Base-by-base conservation (phyloP, 371 early-diverging fungal genomes). In the Apophysomyces trapeziformis region DNA sequence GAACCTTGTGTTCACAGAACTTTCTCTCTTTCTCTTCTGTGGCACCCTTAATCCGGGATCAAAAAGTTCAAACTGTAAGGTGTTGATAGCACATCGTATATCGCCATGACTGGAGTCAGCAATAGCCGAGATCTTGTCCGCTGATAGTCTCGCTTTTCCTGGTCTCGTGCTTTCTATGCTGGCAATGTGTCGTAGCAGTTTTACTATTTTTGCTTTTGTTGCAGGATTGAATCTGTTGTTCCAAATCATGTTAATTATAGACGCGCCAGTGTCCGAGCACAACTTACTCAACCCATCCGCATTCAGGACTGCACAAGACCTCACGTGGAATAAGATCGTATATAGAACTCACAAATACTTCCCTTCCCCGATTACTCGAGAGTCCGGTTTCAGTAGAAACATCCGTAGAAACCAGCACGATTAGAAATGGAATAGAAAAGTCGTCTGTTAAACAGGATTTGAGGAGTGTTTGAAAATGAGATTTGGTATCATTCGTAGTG, bases 31-130 rank as follows among this genome's bases (percentile, higher is more conserved):
- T 41, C 38, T 54, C 32, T 47, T 46, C n/a, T 16, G 39, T 41
- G 44, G 9, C 32, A 44, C 16, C 18, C 16, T 8, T 12, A 7
- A 43, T n/a, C 16, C 21, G 8, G 13, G 44, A 45, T 61, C 35
- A 6, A 61, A 16, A 12, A 66, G 60, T 41, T 75, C 67, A 50
- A 78, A 79, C 35, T 82, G 83, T 5, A 82, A 47, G 0, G 62
- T 68, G 21, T 78, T 76, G 63, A 82, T 79, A 16, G 83, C 78
- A 35, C 64, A 58, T 26, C 83, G 73, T 16, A 82, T 67, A 38
- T 82, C 83, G 5, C 83, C 83, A 12, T 74, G 66, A 12, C 76
- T 68, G 5, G 38, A 21, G 4, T 73, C 73, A 2, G 64, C 57
- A 12, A 79, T 67, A 1, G 46, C 60, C 0, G 68, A 57, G 0